Base-by-base conservation (phyloP, 257 asterid species). In the Fraxinus excelsior region DNA sequence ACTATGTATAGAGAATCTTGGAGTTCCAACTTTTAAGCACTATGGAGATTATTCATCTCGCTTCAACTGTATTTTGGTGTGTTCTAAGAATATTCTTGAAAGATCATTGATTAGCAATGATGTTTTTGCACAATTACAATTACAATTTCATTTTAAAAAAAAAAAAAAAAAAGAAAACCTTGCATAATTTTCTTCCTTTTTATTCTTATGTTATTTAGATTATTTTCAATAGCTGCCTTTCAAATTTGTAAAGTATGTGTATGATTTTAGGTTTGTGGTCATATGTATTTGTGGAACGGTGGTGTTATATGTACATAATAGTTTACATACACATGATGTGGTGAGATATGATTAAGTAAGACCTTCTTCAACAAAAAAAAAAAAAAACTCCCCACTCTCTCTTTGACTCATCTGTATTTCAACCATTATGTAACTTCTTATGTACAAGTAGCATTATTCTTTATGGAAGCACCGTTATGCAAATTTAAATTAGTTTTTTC, bases 1-100 rank as follows among this genome's bases (percentile, higher is more conserved):
- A 42, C 76, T 72, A 35, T 25, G 16, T 68, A 35, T 74, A 26
- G 13, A 2, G 16, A 46, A 32, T 40, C 67, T 66, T 74, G 81
- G 70, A 76, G 60, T 72, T 74, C 23, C 7, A 1, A 38, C 49
- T 38, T 29, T 18, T 32, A 32, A 49, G 46, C 35, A 4, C 18
- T 32, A 10, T 34, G 46, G 40, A 71, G 67, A 68, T 70, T n/a
- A 34, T 76, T 44, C 25, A 62, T 62, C 34, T 26, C 68, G 28
- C 28, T n/a, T 23, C 35, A 26, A 25, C 19, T 25, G 68, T 26
- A 62, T 62, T 62, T n/a, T 26, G 34, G 16, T n/a, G 72, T 58
- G 18, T 25, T 62, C 19, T 26, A 26, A 25, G 31, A 62, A 40
- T 9, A 31, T 35, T 66, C 23, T 64, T 62, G 26, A 37, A 26